Percentiles rank a stretch among this genome's conserved stretches.
Conservation (phyloP, 2,329 filamentous ascomycete genomes). For the Cordyceps cicadae region DNA sequence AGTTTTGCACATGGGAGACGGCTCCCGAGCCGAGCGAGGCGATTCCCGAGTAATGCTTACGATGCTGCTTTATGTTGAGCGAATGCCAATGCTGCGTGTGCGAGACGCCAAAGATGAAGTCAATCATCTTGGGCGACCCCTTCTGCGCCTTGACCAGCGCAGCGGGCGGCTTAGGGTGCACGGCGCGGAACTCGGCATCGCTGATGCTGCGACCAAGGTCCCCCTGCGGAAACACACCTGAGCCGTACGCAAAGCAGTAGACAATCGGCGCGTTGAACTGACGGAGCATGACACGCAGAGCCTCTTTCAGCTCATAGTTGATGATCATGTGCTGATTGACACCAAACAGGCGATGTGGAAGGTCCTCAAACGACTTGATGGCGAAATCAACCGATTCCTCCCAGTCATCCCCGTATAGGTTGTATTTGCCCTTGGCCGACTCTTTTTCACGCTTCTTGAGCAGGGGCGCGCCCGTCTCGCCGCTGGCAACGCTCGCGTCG, state of each 20-base stretch:
- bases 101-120: conserved; percentile 94
- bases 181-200: conserved; percentile 49
- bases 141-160: conserved; percentile 80
- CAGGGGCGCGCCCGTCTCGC: neutral
- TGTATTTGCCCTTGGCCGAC: conserved; percentile 24
- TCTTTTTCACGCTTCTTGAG: conserved; percentile 17
- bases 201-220: conserved; percentile 44
- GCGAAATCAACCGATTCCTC: conserved; percentile 34
- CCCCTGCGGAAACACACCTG: conserved; percentile 86
- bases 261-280: conserved; percentile 88
- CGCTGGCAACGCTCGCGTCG: neutral
- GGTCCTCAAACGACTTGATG: conserved; percentile 36
- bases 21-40: conserved; percentile 76
- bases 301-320: conserved; percentile 91
- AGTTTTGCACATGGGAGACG: conserved; percentile 80
- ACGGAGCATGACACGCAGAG: conserved; percentile 77
- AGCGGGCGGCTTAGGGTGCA: conserved; percentile 74
- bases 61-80: conserved; percentile 80
- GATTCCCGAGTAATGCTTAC: conserved; percentile 84
- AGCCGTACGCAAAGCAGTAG: conserved; percentile 96
- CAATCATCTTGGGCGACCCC: conserved; percentile 89
- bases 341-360: conserved; percentile 58
- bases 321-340: conserved; percentile 95
- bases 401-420: conserved; percentile 34
- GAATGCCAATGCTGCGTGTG: conserved; percentile 97